These are phyloP conservation scores for Emergomyces pasteurianus DNA, from an alignment of 2,329 filamentous ascomycete species.

Conservation along the genomic window DNA sequence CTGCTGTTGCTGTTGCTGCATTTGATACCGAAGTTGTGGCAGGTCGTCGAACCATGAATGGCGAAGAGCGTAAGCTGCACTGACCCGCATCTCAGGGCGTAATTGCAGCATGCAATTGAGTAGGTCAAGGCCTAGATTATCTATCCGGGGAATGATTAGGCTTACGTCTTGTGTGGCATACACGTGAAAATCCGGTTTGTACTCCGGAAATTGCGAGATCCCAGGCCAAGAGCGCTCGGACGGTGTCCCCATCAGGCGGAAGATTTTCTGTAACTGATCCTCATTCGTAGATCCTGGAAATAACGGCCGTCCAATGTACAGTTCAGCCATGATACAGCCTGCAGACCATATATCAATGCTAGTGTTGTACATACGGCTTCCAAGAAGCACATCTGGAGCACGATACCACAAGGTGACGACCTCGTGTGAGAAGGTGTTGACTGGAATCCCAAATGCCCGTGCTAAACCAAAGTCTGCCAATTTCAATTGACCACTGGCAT, in stretches of 20 bases:
- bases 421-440: slow-evolving; percentile 98
- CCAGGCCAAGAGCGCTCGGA: slow-evolving; percentile 93
- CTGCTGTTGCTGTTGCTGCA: slow-evolving; percentile 9
- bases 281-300: slow-evolving; percentile 98
- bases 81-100: slow-evolving; percentile 81
- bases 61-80: slow-evolving; percentile 70
- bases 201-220: slow-evolving; percentile 88
- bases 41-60: slow-evolving; percentile 83
- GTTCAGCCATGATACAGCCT: slow-evolving; percentile 98
- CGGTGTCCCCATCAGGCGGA: slow-evolving; percentile 95
- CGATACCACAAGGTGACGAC: slow-evolving; percentile 97
- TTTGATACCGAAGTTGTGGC: slow-evolving; percentile 40
- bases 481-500: slow-evolving; percentile 79
- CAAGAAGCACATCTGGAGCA: slow-evolving; percentile 86
- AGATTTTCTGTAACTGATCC: slow-evolving; percentile 93
- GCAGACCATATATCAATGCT: slow-evolving; percentile 99
- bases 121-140: slow-evolving; percentile 77
- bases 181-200: slow-evolving; percentile 88
- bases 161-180: slow-evolving; percentile 86
- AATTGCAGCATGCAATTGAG: slow-evolving; percentile 86
- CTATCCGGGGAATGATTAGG: slow-evolving; percentile 79
- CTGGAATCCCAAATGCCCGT: slow-evolving; percentile 88
- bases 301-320: slow-evolving; percentile 93
- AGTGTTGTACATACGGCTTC: slow-evolving; percentile 92
- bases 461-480: slow-evolving; percentile 91